Percentiles rank a stretch among this genome's conserved stretches.
Evolutionary conservation across 768 basidiomycete genomes (phyloP).

Genomic region (Trametes cubensis): DNA sequence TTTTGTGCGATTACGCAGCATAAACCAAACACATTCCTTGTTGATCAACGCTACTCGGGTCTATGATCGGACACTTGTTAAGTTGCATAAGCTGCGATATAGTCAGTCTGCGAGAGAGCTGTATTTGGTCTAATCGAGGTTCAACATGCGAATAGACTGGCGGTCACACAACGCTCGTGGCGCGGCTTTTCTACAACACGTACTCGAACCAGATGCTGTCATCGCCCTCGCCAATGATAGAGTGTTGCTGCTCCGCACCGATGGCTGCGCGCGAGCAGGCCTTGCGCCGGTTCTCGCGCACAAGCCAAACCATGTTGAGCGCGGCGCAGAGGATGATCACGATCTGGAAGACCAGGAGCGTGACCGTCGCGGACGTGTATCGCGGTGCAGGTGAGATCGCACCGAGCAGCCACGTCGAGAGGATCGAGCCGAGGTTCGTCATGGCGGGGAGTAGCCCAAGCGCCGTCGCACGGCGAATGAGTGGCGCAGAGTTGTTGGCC

Average conservation of each 20-base stretch:
- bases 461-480: slow-evolving; percentile 57
- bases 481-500: slow-evolving; percentile 62
- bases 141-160: no score
- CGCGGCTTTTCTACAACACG: slow-evolving; percentile 13
- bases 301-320: neutral
- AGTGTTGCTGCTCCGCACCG: neutral
- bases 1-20: slow-evolving; percentile 28
- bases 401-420: slow-evolving; percentile 63
- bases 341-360: slow-evolving; percentile 40
- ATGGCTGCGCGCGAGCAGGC: neutral
- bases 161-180: no score
- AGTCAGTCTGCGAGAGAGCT: no score
- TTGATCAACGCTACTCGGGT: neutral
- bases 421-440: slow-evolving; percentile 62
- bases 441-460: slow-evolving; percentile 60
- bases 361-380: slow-evolving; percentile 51
- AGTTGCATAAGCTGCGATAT: no score
- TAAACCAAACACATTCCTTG: slow-evolving; percentile 22
- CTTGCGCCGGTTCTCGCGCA: slow-evolving; percentile 10
- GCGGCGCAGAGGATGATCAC: slow-evolving; percentile 31
- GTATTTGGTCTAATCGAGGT: no score
- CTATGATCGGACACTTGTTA: no score
- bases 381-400: slow-evolving; percentile 49
- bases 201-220: slow-evolving; percentile 21
- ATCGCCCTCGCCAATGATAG: neutral